Evolutionary conservation across 331 rosid genomes (phyloP), one percentile per base, ranked within the genome.

Genomic region (Acacia pycnantha): DNA sequence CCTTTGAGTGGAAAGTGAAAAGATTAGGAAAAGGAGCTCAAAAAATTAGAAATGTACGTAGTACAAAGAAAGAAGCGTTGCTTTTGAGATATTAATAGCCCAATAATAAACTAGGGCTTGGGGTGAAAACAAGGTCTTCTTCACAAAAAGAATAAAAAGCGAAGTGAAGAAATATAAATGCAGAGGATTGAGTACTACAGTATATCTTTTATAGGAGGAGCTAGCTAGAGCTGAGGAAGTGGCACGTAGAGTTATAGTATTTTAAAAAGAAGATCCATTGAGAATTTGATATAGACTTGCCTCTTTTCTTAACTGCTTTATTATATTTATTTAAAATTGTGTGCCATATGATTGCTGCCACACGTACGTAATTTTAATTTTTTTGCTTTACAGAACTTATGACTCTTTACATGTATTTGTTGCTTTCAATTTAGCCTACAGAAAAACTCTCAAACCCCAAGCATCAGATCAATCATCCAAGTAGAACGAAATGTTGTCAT

Each of bases 81-180:
- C 66, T 59, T 59, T 59, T 59, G 33, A 24, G 18, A 59, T 59
- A 22, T 24, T 59, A 22, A 58, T 10, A 27, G 12, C 64, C 0
- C 64, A 10, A 58, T 9, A 22, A 22, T 58, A 58, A 58, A 54
- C 13, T 8, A 54, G 62, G 62, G 10, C 8, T 56, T 26, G 29
- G 59, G 62, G 27, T 53, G 59, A 53, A 53, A n/a, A 31, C 33
- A 31, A 22, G 7, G 15, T 8, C 14, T 22, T 22, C 3, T 33
- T 56, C 29, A 11, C 65, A 22, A 54, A 26, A 26, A 29, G 9
- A 71, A 66, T 37, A 31, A 35, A 79, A 84, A 75, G 77, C 21
- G 2, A 70, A 77, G 35, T 22, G 66, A 76, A 81, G 58, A 77
- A 77, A 85, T 21, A 58, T 22, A 58, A 58, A 58, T 58, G 29